Conservation (phyloP, 2,329 filamentous ascomycete species). For the Dactylonectria macrodidyma region DNA sequence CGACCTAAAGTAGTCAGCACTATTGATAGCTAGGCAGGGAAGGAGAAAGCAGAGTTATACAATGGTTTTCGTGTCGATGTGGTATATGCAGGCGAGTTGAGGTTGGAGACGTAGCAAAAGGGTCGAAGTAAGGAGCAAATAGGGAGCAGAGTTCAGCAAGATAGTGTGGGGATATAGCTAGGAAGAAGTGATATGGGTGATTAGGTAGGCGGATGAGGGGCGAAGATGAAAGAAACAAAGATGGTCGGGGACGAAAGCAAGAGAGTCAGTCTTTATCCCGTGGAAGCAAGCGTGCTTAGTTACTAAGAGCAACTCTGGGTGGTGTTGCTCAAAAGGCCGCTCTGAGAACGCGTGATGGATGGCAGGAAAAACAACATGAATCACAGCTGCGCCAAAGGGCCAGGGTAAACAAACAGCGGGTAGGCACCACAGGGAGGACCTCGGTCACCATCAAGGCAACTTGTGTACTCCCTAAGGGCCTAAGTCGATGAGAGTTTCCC, state of each 20-base stretch:
- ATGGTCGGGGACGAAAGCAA: not conserved
- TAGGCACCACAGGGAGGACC: no score
- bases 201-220: not conserved
- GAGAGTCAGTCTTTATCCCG: not conserved
- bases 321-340: not conserved
- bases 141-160: no score
- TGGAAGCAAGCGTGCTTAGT: not conserved
- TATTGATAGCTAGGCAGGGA: no score
- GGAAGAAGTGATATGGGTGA: not conserved
- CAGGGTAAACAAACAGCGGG: no score
- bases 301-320: not conserved
- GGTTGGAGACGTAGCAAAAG: no score
- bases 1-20: no score
- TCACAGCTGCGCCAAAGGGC: not conserved
- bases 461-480: no score
- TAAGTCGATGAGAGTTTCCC: no score
- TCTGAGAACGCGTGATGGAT: not conserved
- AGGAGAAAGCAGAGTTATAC: no score
- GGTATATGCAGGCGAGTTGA: no score
- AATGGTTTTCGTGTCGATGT: no score
- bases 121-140: not conserved
- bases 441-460: no score
- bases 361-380: not conserved
- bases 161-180: not conserved
- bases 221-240: not conserved